Conservation (phyloP, 2,329 filamentous ascomycete species). For the Huntiella savannae region DNA sequence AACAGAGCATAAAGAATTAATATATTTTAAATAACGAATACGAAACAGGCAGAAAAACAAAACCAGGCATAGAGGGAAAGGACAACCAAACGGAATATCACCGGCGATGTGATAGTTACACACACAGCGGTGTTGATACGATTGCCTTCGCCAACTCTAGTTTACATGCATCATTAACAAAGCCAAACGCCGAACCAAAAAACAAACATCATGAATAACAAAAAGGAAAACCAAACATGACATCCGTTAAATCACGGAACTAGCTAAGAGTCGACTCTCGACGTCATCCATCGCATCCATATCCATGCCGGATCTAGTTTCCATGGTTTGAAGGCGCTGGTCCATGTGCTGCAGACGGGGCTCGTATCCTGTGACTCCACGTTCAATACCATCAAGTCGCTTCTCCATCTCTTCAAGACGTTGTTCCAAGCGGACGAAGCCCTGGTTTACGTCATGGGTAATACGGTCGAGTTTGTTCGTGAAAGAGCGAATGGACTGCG, state of each 20-base stretch:
- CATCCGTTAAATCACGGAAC: constrained; percentile 5
- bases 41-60: too few species aligned
- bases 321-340: constrained; percentile 23
- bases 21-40: too few species aligned
- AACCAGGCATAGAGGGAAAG: too few species aligned
- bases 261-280: constrained; percentile 24
- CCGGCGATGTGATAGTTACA: too few species aligned
- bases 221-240: background rate
- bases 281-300: constrained; percentile 26
- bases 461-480: constrained; percentile 41
- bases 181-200: too few species aligned
- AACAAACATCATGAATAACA: too few species aligned
- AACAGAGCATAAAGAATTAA: too few species aligned
- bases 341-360: constrained; percentile 27
- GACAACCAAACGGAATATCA: too few species aligned
- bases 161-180: too few species aligned
- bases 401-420: constrained; percentile 33
- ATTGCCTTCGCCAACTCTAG: too few species aligned
- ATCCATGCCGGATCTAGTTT: constrained; percentile 16
- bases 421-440: constrained; percentile 30
- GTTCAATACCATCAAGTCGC: constrained; percentile 35
- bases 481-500: constrained; percentile 37
- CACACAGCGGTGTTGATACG: too few species aligned
- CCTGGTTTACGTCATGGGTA: constrained; percentile 34
- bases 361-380: constrained; percentile 23